Evolutionary conservation across 2,329 filamentous ascomycete genomes (phyloP), one percentile per base, ranked within the genome.

Genomic region (Diaporthe capsici): DNA sequence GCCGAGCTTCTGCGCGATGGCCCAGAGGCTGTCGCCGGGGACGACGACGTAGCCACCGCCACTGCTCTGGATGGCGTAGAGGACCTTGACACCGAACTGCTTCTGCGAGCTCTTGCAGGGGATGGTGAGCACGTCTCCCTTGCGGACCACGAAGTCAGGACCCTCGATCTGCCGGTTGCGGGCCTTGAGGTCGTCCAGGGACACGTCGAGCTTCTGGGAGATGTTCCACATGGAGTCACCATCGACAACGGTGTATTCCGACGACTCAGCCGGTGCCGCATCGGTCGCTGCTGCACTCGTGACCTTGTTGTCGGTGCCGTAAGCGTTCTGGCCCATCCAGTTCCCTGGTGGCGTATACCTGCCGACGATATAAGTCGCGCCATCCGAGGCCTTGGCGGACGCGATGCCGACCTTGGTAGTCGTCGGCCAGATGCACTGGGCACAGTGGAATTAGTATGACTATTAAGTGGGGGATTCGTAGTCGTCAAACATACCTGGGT

Each of bases 371-470:
- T 75, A 77, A 15, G 71, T 61, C 22, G 72, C 65, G 10, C 76
- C 76, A 17, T 77, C 72, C 7, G 25, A 44, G 53, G 74, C 72
- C 25, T 53, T 75, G 13, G 65, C 75, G 37, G 49, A 39, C n/a
- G 68, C 76, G 76, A 77, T 28, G 15, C 76, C 76, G n/a, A 77
- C n/a, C 15, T 75, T 71, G 7, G 67, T 77, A 17, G 76, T 77
- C 9, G 71, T 72, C 17, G 65, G 51, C 76, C 76, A 77, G 61
- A 77, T 72, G 65, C 76, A 77, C 60, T 77, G 72, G 6, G 31
- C n/a, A 28, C 9, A 3, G 8, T 6, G 5, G 22, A 7, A 17
- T 39, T 25, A 37, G 3, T 25, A 28, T 17, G 8, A 10, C 12
- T 31, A 25, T 6, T 31, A 15, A 53, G n/a, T 3, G 28, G 1